phyloP scores from a whole-genome alignment of 805 yeast genomes.

The Yarrowia bubula region DNA sequence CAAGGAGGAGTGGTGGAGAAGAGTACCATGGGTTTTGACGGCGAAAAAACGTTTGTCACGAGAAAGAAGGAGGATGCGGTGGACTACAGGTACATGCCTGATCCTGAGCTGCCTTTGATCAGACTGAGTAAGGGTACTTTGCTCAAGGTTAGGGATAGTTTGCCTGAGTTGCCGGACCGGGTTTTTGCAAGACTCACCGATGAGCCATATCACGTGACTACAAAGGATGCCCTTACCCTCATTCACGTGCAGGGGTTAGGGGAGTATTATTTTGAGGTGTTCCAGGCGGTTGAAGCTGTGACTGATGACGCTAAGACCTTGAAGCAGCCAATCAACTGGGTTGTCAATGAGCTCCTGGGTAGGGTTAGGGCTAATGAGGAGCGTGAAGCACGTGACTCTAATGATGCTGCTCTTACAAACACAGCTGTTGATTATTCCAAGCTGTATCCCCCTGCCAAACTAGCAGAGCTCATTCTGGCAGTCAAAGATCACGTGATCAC shows the following conservation, averaged over 20 bases:
- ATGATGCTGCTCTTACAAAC: background rate
- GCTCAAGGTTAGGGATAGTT: constrained; percentile 41
- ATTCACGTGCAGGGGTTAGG: constrained; percentile 51
- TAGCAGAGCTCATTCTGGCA: constrained; percentile 56
- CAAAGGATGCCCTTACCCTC: constrained; percentile 74
- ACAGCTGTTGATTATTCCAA: no score
- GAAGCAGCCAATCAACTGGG: constrained; percentile 60
- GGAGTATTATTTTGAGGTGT: constrained; percentile 52
- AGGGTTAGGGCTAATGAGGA: constrained; percentile 43
- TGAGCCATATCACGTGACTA: constrained; percentile 54
- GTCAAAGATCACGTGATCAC: constrained; percentile 54
- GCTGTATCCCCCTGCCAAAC: constrained; percentile 43
- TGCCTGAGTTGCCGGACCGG: constrained; percentile 63
- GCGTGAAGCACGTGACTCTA: background rate
- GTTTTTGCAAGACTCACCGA: constrained; percentile 47
- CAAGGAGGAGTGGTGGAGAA: constrained; percentile 41
- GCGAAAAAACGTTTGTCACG: constrained; percentile 59
- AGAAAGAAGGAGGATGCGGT: constrained; percentile 77
- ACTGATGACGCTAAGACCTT: constrained; percentile 41
- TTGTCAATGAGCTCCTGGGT: constrained; percentile 78
- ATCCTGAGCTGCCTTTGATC: constrained; percentile 76
- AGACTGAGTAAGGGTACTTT: constrained; percentile 47
- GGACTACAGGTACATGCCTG: constrained; percentile 94
- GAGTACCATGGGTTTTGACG: constrained; percentile 95
- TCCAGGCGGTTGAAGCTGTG: constrained; percentile 33